These are phyloP conservation scores for Cyberlindnera bimundalis DNA, from an alignment of 805 yeast species.

Conservation along the genomic window DNA sequence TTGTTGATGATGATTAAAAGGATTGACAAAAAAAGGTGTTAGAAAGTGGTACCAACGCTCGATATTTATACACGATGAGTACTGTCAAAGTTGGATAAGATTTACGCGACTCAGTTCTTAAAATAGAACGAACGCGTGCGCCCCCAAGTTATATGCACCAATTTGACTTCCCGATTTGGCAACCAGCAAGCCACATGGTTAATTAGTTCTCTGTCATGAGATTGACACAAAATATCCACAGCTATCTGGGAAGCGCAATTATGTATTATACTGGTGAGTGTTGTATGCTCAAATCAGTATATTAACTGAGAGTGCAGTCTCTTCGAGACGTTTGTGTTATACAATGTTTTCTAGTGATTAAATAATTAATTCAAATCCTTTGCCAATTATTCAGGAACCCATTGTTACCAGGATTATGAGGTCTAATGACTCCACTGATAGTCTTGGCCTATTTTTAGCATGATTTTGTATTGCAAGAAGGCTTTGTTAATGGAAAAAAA, in stretches of 20 bases:
- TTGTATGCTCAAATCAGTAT: no score
- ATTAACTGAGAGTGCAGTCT: no score
- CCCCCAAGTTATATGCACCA: background rate
- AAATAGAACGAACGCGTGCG: constrained; percentile 1
- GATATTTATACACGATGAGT: constrained; percentile 1
- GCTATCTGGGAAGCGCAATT: background rate
- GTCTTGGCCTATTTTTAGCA: constrained; percentile 3
- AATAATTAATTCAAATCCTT: no score
- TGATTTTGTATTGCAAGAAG: background rate
- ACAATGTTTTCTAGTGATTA: no score
- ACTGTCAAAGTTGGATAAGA: constrained; percentile 1
- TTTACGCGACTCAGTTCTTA: background rate
- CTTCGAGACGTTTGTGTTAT: no score
- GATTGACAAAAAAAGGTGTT: background rate
- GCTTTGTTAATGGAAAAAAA: no score
- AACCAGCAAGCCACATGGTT: background rate
- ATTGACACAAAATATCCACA: background rate
- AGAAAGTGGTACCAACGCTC: background rate
- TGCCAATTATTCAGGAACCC: no score
- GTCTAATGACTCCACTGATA: background rate
- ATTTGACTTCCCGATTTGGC: constrained; percentile 2
- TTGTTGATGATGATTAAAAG: background rate
- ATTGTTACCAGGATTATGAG: no score
- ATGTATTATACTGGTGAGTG: no score
- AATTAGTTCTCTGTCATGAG: background rate